Evolutionary conservation across 352 stramenopile genomes (phyloP).

Genomic region (Aphanomyces stellatus): DNA sequence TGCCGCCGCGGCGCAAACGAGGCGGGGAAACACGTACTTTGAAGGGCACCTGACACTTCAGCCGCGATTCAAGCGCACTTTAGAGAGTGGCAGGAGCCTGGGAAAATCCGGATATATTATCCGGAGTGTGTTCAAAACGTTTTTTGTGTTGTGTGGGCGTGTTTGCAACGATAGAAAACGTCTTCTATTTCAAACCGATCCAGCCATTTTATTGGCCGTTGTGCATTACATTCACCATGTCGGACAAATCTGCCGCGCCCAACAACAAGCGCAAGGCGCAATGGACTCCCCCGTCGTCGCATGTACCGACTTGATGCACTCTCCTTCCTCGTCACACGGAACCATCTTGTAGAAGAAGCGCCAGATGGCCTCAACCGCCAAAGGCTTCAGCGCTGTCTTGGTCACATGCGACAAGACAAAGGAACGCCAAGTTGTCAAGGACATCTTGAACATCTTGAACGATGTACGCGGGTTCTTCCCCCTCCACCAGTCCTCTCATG

Average conservation of each 20-base stretch:
- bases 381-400: conserved; percentile 47
- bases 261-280: conserved; percentile 12
- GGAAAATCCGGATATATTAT: background rate
- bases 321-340: background rate
- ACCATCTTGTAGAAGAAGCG: conserved; percentile 39
- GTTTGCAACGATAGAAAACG: conserved; percentile 4
- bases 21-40: too few relatives aligned
- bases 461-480: conserved; percentile 24
- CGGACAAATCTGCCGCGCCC: background rate
- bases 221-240: background rate
- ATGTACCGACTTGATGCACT: background rate
- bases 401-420: conserved; percentile 73
- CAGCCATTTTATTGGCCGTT: background rate
- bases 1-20: too few relatives aligned
- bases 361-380: conserved; percentile 51
- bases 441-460: conserved; percentile 69
- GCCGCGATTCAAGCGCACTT: too few relatives aligned
- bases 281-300: background rate
- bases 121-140: background rate
- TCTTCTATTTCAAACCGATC: background rate
- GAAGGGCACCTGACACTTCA: too few relatives aligned
- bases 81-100: too few relatives aligned
- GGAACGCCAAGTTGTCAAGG: conserved; percentile 57
- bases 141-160: background rate
- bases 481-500: background rate